Conservation (phyloP, 1,284 basidiomycete species). For the Cystobasidium pallidum region DNA sequence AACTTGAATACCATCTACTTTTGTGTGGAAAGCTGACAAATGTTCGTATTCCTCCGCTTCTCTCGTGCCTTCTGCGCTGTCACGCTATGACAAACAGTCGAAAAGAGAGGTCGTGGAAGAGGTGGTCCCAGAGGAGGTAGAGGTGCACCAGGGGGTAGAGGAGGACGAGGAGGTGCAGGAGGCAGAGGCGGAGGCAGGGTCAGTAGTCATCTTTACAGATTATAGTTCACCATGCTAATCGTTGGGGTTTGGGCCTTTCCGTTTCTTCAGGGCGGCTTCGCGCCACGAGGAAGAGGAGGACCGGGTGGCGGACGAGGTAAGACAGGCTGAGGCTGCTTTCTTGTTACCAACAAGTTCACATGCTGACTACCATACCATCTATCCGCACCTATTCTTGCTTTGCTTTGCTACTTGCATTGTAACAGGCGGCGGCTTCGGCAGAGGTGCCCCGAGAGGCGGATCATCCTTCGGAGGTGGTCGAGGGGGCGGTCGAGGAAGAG, state of each 20-base stretch:
- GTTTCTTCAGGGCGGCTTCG: slow-evolving; percentile 14
- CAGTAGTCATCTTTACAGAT: background rate
- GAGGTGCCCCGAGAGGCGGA: slow-evolving; percentile 62
- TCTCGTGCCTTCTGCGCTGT: background rate
- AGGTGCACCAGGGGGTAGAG: slow-evolving; percentile 49
- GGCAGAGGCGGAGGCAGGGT: slow-evolving; percentile 23
- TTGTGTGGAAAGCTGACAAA: too few species aligned
- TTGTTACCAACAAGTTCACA: too few species aligned
- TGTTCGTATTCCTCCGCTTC: too few species aligned
- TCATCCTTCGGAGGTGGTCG: slow-evolving; percentile 54
- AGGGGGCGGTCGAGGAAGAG: slow-evolving; percentile 46
- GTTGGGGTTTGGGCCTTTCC: background rate
- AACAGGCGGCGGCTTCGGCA: slow-evolving; percentile 29
- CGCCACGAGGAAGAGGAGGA: slow-evolving; percentile 42
- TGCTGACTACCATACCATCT: too few species aligned
- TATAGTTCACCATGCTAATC: background rate
- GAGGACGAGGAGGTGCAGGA: slow-evolving; percentile 36
- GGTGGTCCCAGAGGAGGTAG: slow-evolving; percentile 55
- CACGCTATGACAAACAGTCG: background rate
- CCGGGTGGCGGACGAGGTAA: slow-evolving; percentile 54
- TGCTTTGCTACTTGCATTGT: background rate
- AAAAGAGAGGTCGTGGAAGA: slow-evolving; percentile 52
- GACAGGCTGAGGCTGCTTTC: background rate
- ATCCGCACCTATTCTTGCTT: background rate
- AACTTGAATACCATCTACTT: slow-evolving; percentile 40